These are phyloP conservation scores for Dioscorea zingiberensis DNA, from an alignment of 106 monocot genomes.

Conservation along the genomic window DNA sequence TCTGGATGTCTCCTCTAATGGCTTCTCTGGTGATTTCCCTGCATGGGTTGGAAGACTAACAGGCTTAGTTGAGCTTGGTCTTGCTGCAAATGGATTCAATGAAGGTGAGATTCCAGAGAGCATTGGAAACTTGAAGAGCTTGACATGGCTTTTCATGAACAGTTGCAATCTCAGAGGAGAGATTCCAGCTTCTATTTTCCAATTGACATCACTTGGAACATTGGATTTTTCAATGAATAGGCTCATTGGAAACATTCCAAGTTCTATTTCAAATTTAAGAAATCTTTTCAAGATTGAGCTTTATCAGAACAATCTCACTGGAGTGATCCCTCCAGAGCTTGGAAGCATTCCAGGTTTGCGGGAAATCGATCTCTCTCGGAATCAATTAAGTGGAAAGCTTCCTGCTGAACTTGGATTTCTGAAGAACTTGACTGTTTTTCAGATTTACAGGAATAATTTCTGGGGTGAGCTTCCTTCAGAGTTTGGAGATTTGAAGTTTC, in stretches of 20 bases:
- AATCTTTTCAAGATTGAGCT: slow-evolving; percentile 74
- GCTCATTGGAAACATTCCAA: slow-evolving; percentile 52
- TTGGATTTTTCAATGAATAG: slow-evolving; percentile 71
- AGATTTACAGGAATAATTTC: slow-evolving; percentile 63
- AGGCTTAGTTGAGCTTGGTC: slow-evolving; percentile 28
- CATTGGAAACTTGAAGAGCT: slow-evolving; percentile 65
- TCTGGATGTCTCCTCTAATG: slow-evolving; percentile 61
- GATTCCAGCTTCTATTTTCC: slow-evolving; percentile 54
- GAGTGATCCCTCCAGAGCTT: slow-evolving; percentile 52
- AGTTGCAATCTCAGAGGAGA: slow-evolving; percentile 47
- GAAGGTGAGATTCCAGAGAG: slow-evolving; percentile 39
- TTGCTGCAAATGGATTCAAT: slow-evolving; percentile 52
- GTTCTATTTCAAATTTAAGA: slow-evolving; percentile 39
- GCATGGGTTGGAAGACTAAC: slow-evolving; percentile 46
- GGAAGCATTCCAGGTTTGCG: slow-evolving; percentile 37
- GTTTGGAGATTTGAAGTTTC: slow-evolving; percentile 43
- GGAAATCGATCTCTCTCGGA: slow-evolving; percentile 65
- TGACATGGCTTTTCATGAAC: slow-evolving; percentile 61
- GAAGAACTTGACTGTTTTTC: slow-evolving; percentile 50
- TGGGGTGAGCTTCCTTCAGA: slow-evolving; percentile 53
- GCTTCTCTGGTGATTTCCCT: slow-evolving; percentile 51
- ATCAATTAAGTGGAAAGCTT: slow-evolving; percentile 50
- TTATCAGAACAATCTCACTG: slow-evolving; percentile 60
- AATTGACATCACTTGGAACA: slow-evolving; percentile 35
- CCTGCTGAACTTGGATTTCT: slow-evolving; percentile 49